These are phyloP conservation scores for Jasminum sambac DNA, from an alignment of 257 asterid species.

Conservation along the genomic window DNA sequence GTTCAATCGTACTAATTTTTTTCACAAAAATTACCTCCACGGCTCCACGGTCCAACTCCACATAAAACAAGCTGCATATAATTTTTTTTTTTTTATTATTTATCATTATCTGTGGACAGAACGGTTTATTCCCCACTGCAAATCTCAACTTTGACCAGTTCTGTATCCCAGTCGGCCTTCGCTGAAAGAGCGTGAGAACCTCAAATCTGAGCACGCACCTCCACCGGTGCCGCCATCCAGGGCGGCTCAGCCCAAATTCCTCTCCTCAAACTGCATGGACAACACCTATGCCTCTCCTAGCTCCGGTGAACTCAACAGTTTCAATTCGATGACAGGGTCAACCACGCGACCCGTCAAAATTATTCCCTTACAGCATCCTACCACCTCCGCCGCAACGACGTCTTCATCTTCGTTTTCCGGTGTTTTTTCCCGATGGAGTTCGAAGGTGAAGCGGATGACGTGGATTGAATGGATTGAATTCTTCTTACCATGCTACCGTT, in stretches of 20 bases:
- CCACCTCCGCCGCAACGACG: conserved; percentile 32
- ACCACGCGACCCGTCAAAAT: conserved; percentile 53
- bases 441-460: conserved; percentile 63
- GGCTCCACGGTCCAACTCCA: too few species aligned
- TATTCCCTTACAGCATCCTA: conserved; percentile 79
- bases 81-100: too few species aligned
- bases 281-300: conserved; percentile 68
- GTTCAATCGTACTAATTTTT: too few species aligned
- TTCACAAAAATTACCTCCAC: too few species aligned
- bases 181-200: not conserved
- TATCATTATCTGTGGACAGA: too few species aligned
- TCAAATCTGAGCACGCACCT: not conserved
- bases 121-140: not conserved
- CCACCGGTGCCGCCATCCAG: not conserved
- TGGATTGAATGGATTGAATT: conserved; percentile 74
- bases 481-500: conserved; percentile 81
- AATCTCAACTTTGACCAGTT: not conserved
- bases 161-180: not conserved
- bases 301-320: conserved; percentile 48
- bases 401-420: conserved; percentile 29
- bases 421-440: conserved; percentile 49
- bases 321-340: conserved; percentile 28
- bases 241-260: not conserved
- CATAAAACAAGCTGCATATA: too few species aligned
- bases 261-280: conserved; percentile 32